Base-by-base conservation (phyloP, 805 yeast genomes). In the Pichia pseudocactophila region DNA sequence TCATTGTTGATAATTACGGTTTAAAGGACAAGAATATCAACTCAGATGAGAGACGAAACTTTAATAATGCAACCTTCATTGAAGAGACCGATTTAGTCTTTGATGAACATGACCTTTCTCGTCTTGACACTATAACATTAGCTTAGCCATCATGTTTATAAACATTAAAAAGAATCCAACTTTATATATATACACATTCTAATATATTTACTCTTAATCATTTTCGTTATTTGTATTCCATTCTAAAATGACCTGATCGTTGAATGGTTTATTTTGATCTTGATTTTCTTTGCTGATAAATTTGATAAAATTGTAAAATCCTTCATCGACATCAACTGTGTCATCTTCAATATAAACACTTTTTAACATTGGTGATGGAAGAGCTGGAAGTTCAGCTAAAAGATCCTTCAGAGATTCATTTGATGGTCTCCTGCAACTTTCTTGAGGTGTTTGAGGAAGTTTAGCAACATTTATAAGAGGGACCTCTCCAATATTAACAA, bases 1-100 rank as follows among this genome's bases (percentile, higher is more conserved):
- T 45, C 28, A 19, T 8, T 1, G 34, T 36, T 7, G 55, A 51
- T 38, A 39, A 43, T 12, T 43, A 50, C 38, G 46, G 42, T 1
- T 34, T 48, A 6, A 51, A 46, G 20, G 46, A 44, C n/a, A 38
- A 27, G 43, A 30, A 35, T 8, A 22, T 22, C 5, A 22, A 22
- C 8, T 5, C 44, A 7, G 42, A 49, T 30, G 36, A 36, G 16
- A 44, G 46, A 43, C 25, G 44, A 7, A 40, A 43, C 9, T 46
- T 43, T 36, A 26, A 34, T 3, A 43, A 31, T 28, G 47, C 40
- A 4, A 18, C 15, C 2, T 26, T 43, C n/a, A 12, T 19, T 7
- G 35, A 31, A 5, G 45, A 35, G 11, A 12, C 20, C 2, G 45
- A 41, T 31, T 22, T 36, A 7, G 15, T 19, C 13, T 30, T 37